Conservation (phyloP, 805 yeast genomes). For the Pichia ethanolica region DNA sequence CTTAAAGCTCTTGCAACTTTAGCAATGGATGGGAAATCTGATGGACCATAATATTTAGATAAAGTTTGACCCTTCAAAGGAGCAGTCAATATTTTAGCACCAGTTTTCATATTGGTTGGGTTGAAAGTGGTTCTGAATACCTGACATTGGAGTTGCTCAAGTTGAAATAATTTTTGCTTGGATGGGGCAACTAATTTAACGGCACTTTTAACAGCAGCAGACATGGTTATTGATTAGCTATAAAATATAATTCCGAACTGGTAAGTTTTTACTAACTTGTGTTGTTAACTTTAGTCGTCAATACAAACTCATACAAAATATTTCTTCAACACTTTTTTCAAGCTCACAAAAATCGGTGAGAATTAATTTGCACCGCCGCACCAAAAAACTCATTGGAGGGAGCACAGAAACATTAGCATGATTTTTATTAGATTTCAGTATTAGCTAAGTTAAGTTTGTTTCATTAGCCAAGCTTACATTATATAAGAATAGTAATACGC, state of each 20-base stretch:
- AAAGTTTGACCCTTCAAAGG: slow-evolving; percentile 70
- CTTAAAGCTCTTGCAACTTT: slow-evolving; percentile 21
- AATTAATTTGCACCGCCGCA: too few relatives aligned
- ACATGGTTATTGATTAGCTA: slow-evolving; percentile 4
- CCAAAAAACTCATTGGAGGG: too few relatives aligned
- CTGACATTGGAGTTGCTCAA: slow-evolving; percentile 53
- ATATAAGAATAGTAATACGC: too few relatives aligned
- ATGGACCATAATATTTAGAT: slow-evolving; percentile 67
- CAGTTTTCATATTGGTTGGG: slow-evolving; percentile 60
- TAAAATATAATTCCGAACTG: neutral
- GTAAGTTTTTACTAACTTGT: too few relatives aligned
- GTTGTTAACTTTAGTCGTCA: too few relatives aligned
- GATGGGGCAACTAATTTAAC: slow-evolving; percentile 26
- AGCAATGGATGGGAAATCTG: slow-evolving; percentile 55
- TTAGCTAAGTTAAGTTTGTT: too few relatives aligned
- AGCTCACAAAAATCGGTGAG: too few relatives aligned
- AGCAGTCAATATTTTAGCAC: slow-evolving; percentile 58
- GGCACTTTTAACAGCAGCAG: slow-evolving; percentile 15
- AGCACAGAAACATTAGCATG: too few relatives aligned
- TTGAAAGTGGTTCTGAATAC: slow-evolving; percentile 67
- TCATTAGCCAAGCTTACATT: too few relatives aligned
- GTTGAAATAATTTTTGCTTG: slow-evolving; percentile 42
- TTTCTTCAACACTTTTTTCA: too few relatives aligned
- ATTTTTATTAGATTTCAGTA: too few relatives aligned
- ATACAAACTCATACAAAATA: too few relatives aligned